Evolutionary conservation across 73 alveolate species (phyloP).

Genomic region (Blepharisma stoltei): DNA sequence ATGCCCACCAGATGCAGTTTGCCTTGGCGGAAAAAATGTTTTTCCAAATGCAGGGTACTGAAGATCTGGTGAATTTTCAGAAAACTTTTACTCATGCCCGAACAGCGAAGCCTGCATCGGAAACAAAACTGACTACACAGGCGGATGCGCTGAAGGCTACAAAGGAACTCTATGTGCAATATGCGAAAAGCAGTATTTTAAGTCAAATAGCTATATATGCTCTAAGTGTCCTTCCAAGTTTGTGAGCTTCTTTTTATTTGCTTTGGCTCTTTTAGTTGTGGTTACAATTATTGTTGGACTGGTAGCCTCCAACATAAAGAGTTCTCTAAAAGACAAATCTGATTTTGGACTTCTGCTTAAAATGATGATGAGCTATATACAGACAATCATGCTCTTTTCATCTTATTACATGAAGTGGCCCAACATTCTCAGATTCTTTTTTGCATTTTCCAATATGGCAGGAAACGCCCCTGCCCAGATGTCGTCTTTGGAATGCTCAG

Average conservation of each 20-base stretch:
- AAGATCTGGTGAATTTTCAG: background rate
- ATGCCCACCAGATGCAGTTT: conserved; percentile 9
- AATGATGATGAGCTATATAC: background rate
- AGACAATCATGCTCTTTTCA: background rate
- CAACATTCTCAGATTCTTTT: background rate
- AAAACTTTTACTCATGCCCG: background rate
- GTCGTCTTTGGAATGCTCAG: background rate
- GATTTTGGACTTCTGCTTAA: conserved; percentile 10
- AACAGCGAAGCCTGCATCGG: conserved; percentile 5
- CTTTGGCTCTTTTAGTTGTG: background rate
- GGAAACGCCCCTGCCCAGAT: background rate
- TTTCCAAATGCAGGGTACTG: conserved; percentile 24
- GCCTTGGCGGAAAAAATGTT: background rate
- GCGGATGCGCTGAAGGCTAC: background rate
- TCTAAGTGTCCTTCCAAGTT: conserved; percentile 2
- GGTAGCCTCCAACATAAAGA: conserved; percentile 11
- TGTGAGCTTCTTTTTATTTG: background rate
- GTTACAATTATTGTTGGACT: background rate
- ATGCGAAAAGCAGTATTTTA: background rate
- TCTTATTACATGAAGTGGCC: conserved; percentile 22
- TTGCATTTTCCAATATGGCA: background rate
- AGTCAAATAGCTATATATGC: background rate
- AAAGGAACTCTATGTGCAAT: conserved; percentile 22
- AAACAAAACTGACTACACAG: background rate
- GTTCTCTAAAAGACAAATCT: background rate